Evolutionary conservation across 2,329 filamentous ascomycete species (phyloP), one percentile per base, ranked within the genome.

Genomic region (Ceratocystis colombiana): DNA sequence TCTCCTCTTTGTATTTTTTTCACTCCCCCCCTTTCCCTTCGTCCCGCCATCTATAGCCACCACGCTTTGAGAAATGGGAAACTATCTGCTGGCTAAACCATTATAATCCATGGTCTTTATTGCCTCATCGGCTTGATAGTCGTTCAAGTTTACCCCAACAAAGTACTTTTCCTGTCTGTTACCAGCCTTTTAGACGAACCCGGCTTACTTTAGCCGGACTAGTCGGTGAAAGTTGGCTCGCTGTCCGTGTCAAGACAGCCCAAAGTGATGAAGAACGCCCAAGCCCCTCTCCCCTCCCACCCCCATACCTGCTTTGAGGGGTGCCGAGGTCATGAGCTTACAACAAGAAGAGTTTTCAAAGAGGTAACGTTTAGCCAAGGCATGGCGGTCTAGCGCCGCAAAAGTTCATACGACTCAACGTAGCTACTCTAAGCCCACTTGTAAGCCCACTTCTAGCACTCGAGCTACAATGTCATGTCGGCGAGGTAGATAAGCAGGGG

Each of bases 141-240:
- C n/a, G 50, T 17, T 57, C 22, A 57, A 12, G 20, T 15, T 57
- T 57, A 57, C 50, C 50, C 50, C 50, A 57, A 57, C 25, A 57
- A 6, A 57, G 33, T 7, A 37, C 8, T 37, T 37, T 10, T 37
- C 50, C 50, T 30, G 2, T 1, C 50, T 7, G 12, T 5, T 28
- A 28, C 25, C 50, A 22, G 17, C 8, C 28, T 57, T 7, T 57
- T 55, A 25, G 12, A 57, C 50, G 25, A 30, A 57, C 28, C 22
- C 50, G 50, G 25, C 50, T 10, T 25, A 7, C 15, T 5, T 28
- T 15, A 15, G 25, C 50, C 25, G 25, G 50, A 4, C 25, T 57
- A 28, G 8, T 30, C 5, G 20, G 25, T 57, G 20, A 28, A 30
- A n/a, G 22, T 57, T 57, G 28, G 50, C 25, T 22, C 28, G 28